Evolutionary conservation across 805 yeast species (phyloP).

Genomic region (Hanseniaspora jakobsenii): DNA sequence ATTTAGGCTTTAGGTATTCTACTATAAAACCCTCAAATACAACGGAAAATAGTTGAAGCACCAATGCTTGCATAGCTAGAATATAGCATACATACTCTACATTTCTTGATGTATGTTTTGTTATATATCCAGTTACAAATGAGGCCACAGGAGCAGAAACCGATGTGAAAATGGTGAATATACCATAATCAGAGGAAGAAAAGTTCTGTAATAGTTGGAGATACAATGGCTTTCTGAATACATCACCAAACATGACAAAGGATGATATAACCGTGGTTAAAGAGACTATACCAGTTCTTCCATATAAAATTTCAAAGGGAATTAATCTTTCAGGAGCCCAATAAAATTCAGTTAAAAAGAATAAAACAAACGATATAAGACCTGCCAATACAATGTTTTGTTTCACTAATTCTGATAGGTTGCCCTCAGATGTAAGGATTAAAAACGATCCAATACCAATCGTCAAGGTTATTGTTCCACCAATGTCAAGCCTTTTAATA

Average conservation of each 20-base stretch:
- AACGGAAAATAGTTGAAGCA: slow-evolving; percentile 22
- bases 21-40: slow-evolving; percentile 19
- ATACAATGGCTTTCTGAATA: slow-evolving; percentile 50
- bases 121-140: slow-evolving; percentile 39
- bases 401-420: slow-evolving; percentile 30
- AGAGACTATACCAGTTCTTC: slow-evolving; percentile 45
- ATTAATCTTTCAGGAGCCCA: slow-evolving; percentile 43
- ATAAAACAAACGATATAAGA: slow-evolving; percentile 17
- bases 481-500: slow-evolving; percentile 49
- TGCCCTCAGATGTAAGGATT: slow-evolving; percentile 36
- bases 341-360: slow-evolving; percentile 27
- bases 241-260: slow-evolving; percentile 35
- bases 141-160: slow-evolving; percentile 43
- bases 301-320: slow-evolving; percentile 42
- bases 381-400: slow-evolving; percentile 26
- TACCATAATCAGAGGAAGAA: slow-evolving; percentile 43
- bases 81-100: slow-evolving; percentile 25
- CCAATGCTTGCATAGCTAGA: slow-evolving; percentile 20
- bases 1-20: slow-evolving; percentile 20
- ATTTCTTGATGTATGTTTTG: slow-evolving; percentile 28
- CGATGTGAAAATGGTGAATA: slow-evolving; percentile 45
- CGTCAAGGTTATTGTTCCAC: slow-evolving; percentile 56
- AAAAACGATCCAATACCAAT: slow-evolving; percentile 36
- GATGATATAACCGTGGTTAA: slow-evolving; percentile 36
- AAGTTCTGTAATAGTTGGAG: slow-evolving; percentile 41